Percentiles rank a stretch among this genome's conserved stretches.
Evolutionary conservation across 2,329 filamentous ascomycete genomes (phyloP).

Genomic region (Curvularia sp.): DNA sequence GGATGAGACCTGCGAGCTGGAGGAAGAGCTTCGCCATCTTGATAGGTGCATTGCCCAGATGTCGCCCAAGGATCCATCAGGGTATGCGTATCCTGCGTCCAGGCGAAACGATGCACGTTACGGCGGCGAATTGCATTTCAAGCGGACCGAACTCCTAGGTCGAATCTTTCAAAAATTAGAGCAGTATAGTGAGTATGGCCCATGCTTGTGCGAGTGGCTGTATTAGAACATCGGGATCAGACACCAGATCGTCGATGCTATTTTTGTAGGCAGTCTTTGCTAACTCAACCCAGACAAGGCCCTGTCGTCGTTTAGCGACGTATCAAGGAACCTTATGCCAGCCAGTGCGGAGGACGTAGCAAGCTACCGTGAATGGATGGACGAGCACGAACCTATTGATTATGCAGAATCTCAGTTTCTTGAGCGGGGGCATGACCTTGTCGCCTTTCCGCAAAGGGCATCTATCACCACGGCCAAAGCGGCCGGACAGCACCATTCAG

Average conservation of each 20-base stretch:
- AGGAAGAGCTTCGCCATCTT: slow-evolving; percentile 75
- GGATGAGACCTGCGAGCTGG: slow-evolving; percentile 81
- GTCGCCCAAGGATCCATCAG: slow-evolving; percentile 36
- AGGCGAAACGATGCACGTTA: slow-evolving; percentile 64
- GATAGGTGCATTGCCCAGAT: slow-evolving; percentile 66
- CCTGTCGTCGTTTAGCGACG: slow-evolving; percentile 64
- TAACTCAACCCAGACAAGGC: slow-evolving; percentile 54
- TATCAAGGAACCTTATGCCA: slow-evolving; percentile 59
- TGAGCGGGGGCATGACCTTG: slow-evolving; percentile 62
- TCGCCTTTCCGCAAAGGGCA: slow-evolving; percentile 49
- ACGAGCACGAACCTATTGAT: slow-evolving; percentile 62
- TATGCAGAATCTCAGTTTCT: slow-evolving; percentile 68
- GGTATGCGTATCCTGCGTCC: slow-evolving; percentile 62
- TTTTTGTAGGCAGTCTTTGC: slow-evolving; percentile 1
- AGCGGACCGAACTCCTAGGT: slow-evolving; percentile 66
- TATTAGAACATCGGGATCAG: background rate
- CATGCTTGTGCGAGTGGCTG: background rate
- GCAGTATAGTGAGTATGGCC: slow-evolving; percentile 66
- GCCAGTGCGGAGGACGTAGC: slow-evolving; percentile 62
- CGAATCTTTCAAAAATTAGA: slow-evolving; percentile 70
- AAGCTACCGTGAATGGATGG: slow-evolving; percentile 64
- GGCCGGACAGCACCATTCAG: slow-evolving; percentile 29
- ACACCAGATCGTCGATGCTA: slow-evolving; percentile 2
- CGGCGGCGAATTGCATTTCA: slow-evolving; percentile 65
- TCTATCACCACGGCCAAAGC: slow-evolving; percentile 19